These are phyloP conservation scores for Acer saccharum DNA, from an alignment of 345 rosid species.

Conservation along the genomic window DNA sequence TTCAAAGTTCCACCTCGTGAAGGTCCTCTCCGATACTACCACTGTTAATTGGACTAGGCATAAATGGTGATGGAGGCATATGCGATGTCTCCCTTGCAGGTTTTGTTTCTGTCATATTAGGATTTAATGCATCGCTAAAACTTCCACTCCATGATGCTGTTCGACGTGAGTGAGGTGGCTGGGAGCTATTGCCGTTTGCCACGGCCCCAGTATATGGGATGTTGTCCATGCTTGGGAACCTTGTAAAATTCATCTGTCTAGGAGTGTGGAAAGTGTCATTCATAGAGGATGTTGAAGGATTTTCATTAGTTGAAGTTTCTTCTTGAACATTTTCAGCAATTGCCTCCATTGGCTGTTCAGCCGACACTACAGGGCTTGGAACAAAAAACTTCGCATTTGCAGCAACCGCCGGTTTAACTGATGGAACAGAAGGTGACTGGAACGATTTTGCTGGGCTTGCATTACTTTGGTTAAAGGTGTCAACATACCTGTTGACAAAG, in stretches of 20 bases:
- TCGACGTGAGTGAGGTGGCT: conserved; percentile 51
- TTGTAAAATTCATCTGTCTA: conserved; percentile 49
- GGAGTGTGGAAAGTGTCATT: conserved; percentile 40
- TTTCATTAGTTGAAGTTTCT: conserved; percentile 39
- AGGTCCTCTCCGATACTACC: conserved; percentile 79
- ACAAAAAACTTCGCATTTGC: conserved; percentile 83
- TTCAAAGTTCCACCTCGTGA: conserved; percentile 91
- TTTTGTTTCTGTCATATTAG: conserved; percentile 33
- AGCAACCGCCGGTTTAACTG: conserved; percentile 67
- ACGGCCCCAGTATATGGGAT: conserved; percentile 37
- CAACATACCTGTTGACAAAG: conserved; percentile 64
- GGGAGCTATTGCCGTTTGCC: conserved; percentile 28
- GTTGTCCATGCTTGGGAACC: conserved; percentile 74
- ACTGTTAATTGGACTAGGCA: conserved; percentile 43
- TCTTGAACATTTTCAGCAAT: conserved; percentile 51
- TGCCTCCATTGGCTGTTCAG: conserved; percentile 50
- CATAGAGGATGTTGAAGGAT: conserved; percentile 40
- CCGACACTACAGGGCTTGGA: conserved; percentile 53
- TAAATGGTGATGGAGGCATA: conserved; percentile 34
- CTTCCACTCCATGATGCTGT: conserved; percentile 94
- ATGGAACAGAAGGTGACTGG: conserved; percentile 66
- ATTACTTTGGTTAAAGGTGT: conserved; percentile 74
- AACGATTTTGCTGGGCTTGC: conserved; percentile 54
- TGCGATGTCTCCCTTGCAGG: conserved; percentile 42
- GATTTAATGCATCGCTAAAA: conserved; percentile 38